Conservation (phyloP, 208 protist species). For the Leishmania aethiopica region DNA sequence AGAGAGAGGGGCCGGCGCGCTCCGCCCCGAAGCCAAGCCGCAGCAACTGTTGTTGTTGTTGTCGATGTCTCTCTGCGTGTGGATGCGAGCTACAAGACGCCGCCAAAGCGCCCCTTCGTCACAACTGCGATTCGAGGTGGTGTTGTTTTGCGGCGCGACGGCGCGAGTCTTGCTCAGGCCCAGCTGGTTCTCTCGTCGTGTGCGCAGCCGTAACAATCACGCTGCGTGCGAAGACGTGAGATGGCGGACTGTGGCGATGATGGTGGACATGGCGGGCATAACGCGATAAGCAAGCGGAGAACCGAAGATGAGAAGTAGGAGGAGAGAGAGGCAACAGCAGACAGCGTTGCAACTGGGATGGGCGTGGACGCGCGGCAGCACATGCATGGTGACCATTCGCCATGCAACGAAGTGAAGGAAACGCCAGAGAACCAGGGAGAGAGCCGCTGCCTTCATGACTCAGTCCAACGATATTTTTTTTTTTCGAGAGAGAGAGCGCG, state of each 20-base stretch:
- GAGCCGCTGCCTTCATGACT: neutral
- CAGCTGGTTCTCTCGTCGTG: neutral
- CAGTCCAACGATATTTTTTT: neutral
- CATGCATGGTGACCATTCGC: neutral
- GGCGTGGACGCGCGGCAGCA: neutral
- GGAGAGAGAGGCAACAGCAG: neutral
- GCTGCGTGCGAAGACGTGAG: neutral
- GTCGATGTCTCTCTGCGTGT: neutral
- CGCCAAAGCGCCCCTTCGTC: neutral
- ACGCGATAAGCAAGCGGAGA: neutral
- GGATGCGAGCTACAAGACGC: slow-evolving; percentile 3
- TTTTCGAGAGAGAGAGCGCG: neutral
- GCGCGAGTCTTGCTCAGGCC: neutral
- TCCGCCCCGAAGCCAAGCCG: neutral
- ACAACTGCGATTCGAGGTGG: neutral
- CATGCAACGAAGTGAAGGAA: neutral
- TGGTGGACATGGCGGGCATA: neutral
- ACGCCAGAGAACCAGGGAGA: neutral
- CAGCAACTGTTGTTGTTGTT: neutral
- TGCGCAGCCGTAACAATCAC: neutral
- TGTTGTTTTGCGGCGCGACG: neutral
- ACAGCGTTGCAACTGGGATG: neutral
- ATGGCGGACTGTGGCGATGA: neutral
- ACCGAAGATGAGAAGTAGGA: neutral
- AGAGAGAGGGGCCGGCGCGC: neutral